Evolutionary conservation across 192 early-diverging fungal genomes (phyloP), one percentile per base, ranked within the genome.

Genomic region (Rhizophagus clarus): DNA sequence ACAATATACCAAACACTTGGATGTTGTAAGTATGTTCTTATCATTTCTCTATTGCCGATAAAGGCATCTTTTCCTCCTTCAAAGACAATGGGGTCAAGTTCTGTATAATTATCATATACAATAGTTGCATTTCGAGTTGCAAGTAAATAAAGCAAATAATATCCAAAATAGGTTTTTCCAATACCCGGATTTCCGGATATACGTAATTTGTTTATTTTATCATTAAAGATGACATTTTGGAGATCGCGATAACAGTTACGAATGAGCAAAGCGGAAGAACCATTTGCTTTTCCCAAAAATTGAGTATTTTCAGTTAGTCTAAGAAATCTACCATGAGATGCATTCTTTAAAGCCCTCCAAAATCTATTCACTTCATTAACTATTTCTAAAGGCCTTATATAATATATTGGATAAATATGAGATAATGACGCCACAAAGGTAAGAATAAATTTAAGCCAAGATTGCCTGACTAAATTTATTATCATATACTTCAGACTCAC

Each of bases 91-190:
- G 28, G 73, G 9, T 61, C 3, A 17, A 0, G 3, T 11, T 29
- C 4, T 3, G 0, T 26, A 9, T 40, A 2, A 12, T 49, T 61
- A 11, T 76, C 26, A 37, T 76, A 76, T 37, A 76, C 31, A 64
- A 76, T 10, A 1, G 34, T 42, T 42, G 61, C 20, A 22, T 64
- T 24, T 76, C 26, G 29, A 3, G 1, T 8, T 64, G 61, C 14
- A 64, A 76, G 74, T 56, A 42, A 20, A 64, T 45, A 76, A 32
- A 64, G 20, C 3, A 76, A n/a, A 34, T 76, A 76, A 40, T 40
- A 76, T 34, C 32, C 61, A 17, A 76, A 76, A 64, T 42, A 31
- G 40, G 74, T 42, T 64, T 76, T 76, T 15, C 74, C 61, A 28
- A 76, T 62, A 24, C 72, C 47, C 6, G 47, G 72, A 56, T 73